Conservation (phyloP, 2,329 filamentous ascomycete species). For the Didymosphaeria variabile region DNA sequence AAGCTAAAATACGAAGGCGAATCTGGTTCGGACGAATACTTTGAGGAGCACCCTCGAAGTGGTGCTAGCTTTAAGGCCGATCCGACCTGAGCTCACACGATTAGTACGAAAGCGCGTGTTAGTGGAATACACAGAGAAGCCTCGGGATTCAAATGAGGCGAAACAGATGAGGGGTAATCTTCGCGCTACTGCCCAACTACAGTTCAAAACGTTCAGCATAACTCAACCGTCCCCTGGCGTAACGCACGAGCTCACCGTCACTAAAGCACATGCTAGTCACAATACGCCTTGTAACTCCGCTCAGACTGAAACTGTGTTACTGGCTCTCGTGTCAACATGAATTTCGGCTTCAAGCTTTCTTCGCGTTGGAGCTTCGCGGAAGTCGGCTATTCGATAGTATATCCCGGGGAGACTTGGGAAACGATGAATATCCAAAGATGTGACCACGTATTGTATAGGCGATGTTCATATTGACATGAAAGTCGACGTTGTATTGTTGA, state of each 20-base stretch:
- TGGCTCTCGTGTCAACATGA: background rate
- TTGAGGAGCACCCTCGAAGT: no score
- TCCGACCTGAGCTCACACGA: no score
- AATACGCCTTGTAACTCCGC: background rate
- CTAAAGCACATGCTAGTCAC: background rate
- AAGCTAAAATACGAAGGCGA: background rate
- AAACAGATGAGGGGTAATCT: slow-evolving; percentile 1
- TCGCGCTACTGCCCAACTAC: background rate
- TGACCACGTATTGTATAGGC: background rate
- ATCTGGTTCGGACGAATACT: background rate
- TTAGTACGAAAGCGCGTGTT: background rate
- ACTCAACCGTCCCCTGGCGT: background rate
- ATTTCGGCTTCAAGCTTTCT: background rate
- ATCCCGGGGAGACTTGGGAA: background rate
- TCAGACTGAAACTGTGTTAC: background rate
- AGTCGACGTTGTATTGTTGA: no score
- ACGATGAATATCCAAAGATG: background rate
- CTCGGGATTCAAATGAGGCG: background rate
- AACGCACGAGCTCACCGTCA: background rate
- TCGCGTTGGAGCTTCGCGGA: background rate
- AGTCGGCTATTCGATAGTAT: background rate
- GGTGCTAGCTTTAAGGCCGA: no score
- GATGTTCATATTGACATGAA: background rate
- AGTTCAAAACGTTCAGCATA: background rate
- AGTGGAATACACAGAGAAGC: background rate